Evolutionary conservation across 2,329 filamentous ascomycete species (phyloP).

Genomic region (Thelonectria discophora): DNA sequence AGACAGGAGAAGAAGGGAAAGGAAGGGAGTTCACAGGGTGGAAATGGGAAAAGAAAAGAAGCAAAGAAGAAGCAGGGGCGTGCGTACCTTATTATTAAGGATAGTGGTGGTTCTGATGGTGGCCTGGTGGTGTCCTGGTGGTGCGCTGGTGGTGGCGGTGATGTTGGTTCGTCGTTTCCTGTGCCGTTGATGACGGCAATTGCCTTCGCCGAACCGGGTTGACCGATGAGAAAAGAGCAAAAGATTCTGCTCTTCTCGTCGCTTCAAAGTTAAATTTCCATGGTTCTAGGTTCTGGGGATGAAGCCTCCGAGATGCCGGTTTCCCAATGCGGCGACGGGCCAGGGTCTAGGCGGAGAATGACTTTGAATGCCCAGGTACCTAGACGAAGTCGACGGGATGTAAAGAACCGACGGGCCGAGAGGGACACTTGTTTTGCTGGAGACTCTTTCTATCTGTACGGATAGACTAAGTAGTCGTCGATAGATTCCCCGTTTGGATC

Average conservation of each 20-base stretch:
- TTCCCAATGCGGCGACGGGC: constrained; percentile 11
- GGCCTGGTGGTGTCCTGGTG: neutral
- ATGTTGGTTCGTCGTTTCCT: neutral
- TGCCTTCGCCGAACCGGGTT: neutral
- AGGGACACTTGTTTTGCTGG: no score
- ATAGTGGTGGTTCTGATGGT: neutral
- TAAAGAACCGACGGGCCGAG: neutral
- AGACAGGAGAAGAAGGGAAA: neutral
- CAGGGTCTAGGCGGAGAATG: constrained; percentile 1
- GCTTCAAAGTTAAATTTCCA: neutral
- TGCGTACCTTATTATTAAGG: neutral
- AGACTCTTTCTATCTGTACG: no score
- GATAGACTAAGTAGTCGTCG: no score
- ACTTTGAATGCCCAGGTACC: no score
- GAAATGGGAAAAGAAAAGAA: constrained; percentile 16
- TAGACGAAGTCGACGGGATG: neutral
- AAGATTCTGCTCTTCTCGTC: neutral
- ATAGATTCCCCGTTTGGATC: no score
- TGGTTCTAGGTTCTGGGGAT: constrained; percentile 4
- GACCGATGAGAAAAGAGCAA: neutral
- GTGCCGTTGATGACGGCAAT: neutral
- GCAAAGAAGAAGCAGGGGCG: constrained; percentile 10
- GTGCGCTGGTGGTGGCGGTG: neutral
- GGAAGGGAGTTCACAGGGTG: neutral
- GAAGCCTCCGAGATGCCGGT: constrained; percentile 11